Conservation (phyloP, 2,329 filamentous ascomycete species). For the Ascochyta koolunga region DNA sequence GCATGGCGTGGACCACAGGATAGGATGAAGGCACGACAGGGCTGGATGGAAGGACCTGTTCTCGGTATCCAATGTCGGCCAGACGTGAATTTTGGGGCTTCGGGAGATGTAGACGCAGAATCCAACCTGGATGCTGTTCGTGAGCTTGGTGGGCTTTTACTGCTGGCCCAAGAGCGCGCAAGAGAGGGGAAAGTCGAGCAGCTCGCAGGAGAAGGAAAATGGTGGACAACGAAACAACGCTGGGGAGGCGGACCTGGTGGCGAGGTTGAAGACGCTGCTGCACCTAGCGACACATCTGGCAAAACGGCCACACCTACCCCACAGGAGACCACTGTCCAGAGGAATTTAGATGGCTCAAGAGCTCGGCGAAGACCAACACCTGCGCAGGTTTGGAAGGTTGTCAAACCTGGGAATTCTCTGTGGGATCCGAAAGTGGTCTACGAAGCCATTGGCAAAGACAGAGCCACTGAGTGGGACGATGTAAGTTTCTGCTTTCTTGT, state of each 20-base stretch:
- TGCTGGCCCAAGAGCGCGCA: conserved; percentile 65
- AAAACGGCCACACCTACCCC: conserved; percentile 36
- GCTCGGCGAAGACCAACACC: conserved; percentile 52
- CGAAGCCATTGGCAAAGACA: conserved; percentile 61
- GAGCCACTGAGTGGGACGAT: conserved; percentile 57
- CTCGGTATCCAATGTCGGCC: conserved; percentile 61
- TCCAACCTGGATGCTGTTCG: conserved; percentile 60
- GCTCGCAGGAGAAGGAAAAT: conserved; percentile 61
- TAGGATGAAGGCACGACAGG: conserved; percentile 57
- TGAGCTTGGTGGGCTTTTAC: conserved; percentile 63
- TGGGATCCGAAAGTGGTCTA: conserved; percentile 65
- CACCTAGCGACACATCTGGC: conserved; percentile 29
- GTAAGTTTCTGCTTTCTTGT: conserved; percentile 48
- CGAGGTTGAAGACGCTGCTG: conserved; percentile 47
- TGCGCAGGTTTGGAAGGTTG: conserved; percentile 59
- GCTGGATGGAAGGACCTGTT: conserved; percentile 64
- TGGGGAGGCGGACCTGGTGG: conserved; percentile 63
- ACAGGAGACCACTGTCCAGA: conserved; percentile 44
- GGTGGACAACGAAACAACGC: conserved; percentile 64
- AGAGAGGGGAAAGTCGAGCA: conserved; percentile 59
- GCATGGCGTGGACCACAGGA: conserved; percentile 61
- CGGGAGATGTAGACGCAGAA: conserved; percentile 36
- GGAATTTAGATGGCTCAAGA: conserved; percentile 37
- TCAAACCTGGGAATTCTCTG: conserved; percentile 56
- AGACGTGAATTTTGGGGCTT: conserved; percentile 59